Base-by-base conservation (phyloP, 176 grass and related monocot genomes). In the Melocanna baccifera region DNA sequence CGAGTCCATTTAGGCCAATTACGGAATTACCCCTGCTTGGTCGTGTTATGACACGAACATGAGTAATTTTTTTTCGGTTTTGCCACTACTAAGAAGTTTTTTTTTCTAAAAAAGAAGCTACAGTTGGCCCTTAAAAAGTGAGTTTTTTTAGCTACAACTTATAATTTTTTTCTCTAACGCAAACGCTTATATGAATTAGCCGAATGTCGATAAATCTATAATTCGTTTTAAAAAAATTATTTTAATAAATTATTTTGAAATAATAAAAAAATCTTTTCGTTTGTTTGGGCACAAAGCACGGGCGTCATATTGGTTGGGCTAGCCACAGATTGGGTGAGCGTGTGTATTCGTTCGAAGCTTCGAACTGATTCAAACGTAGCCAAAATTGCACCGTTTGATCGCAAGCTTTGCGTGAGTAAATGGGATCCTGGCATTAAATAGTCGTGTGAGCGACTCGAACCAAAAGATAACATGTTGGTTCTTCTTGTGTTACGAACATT, bases 211-310 rank as follows among this genome's bases (percentile, higher is more conserved):
- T 36, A 36, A 36, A 36, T 36, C 4, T 4, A 36, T 36, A 36
- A 36, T 3, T 0, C 5, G 0, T 36, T 36, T 36, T 0, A 0
- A 36, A 36, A 36, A 36, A n/a, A n/a, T n/a, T n/a, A n/a, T n/a
- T n/a, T n/a, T n/a, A n/a, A n/a, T n/a, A n/a, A n/a, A n/a, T n/a
- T n/a, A n/a, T n/a, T n/a, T n/a, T n/a, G n/a, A n/a, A n/a, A n/a
- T n/a, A n/a, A n/a, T n/a, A n/a, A 42, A 42, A 42, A 42, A 8
- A 42, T 42, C n/a, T n/a, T n/a, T n/a, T n/a, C n/a, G 8, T 42
- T 42, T 39, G 37, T 10, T 42, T 10, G 41, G n/a, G n/a, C n/a
- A n/a, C 53, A 3, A n/a, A 23, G 9, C 22, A 1, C 9, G 22
- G n/a, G 13, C 6, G 4, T 5, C 20, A n/a, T 11, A 58, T 58